A percentile compares a stretch with the other conserved stretches of the same genome.
Evolutionary conservation across 1,284 basidiomycete species (phyloP).

Genomic region (Garcileccinum viscosum): DNA sequence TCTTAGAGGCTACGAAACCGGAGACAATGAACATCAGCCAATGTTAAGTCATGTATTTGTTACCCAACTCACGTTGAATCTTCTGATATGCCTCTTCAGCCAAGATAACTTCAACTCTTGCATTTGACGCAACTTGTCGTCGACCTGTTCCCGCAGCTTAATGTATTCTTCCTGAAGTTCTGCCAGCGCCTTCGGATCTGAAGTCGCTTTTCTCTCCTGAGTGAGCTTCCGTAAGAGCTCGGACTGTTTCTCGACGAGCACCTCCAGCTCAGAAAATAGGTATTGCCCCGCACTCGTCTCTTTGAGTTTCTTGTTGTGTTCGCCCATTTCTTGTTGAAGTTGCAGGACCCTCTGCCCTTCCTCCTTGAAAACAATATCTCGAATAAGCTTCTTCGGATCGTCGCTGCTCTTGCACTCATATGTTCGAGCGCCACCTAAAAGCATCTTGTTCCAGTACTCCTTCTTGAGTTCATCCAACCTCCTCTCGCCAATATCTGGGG

Average conservation of each 20-base stretch:
- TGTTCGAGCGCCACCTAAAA: neutral
- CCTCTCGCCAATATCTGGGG: neutral
- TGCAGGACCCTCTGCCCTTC: neutral
- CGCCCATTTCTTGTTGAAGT: conserved; percentile 1
- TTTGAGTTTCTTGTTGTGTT: neutral
- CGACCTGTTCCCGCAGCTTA: neutral
- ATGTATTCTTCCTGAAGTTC: neutral
- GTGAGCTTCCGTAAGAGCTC: neutral
- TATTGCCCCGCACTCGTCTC: neutral
- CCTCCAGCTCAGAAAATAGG: neutral
- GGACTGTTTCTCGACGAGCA: neutral
- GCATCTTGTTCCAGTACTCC: conserved; percentile 11
- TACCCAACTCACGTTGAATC: neutral
- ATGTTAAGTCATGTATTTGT: neutral
- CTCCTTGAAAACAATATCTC: neutral
- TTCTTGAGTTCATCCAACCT: conserved; percentile 4
- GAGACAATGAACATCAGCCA: neutral
- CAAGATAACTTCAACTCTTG: conserved; percentile 2
- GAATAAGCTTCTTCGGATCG: neutral
- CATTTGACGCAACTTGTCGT: neutral
- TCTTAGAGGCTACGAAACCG: neutral
- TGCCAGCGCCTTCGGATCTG: neutral
- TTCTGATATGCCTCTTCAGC: no score
- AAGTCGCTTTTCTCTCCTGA: neutral
- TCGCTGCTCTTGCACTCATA: neutral